These are phyloP conservation scores for Puccinellia tenuiflora DNA, from an alignment of 176 grass and related monocot genomes.

Conservation along the genomic window DNA sequence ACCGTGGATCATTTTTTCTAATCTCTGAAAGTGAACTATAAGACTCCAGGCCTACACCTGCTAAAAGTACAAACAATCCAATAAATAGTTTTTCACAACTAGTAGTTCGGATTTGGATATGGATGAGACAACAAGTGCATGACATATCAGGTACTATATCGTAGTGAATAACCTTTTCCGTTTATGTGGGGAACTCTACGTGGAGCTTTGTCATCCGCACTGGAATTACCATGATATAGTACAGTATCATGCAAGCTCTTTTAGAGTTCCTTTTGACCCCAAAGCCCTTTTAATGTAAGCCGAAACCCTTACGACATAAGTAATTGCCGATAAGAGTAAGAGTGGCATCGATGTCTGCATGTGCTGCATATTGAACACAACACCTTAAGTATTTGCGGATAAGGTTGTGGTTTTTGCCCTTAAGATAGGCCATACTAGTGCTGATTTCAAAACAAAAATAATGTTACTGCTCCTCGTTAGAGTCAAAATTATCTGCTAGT, in stretches of 20 bases:
- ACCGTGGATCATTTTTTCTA: too few species aligned
- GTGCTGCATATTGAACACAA: not conserved
- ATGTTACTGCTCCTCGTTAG: too few species aligned
- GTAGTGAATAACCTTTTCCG: not conserved
- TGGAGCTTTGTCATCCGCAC: too few species aligned
- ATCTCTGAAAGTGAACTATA: not conserved
- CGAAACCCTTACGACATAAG: not conserved
- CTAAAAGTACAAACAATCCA: too few species aligned
- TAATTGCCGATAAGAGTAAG: not conserved
- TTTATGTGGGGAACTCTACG: too few species aligned
- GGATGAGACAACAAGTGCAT: not conserved
- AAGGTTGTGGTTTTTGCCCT: not conserved
- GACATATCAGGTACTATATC: not conserved
- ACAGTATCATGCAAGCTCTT: not conserved
- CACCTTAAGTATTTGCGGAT: not conserved
- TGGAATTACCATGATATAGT: not conserved
- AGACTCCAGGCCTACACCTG: not conserved
- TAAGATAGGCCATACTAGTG: not conserved
- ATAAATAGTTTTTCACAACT: constrained; percentile 5
- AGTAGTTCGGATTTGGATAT: not conserved
- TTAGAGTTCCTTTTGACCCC: not conserved
- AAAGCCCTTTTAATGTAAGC: not conserved
- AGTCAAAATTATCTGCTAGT: not conserved
- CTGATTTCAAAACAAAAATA: not conserved
- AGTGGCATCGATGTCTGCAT: not conserved